A percentile compares a stretch with the other conserved stretches of the same genome.
These are phyloP conservation scores for Globisporangium mamillatum DNA, from an alignment of 352 stramenopile species.

Conservation along the genomic window DNA sequence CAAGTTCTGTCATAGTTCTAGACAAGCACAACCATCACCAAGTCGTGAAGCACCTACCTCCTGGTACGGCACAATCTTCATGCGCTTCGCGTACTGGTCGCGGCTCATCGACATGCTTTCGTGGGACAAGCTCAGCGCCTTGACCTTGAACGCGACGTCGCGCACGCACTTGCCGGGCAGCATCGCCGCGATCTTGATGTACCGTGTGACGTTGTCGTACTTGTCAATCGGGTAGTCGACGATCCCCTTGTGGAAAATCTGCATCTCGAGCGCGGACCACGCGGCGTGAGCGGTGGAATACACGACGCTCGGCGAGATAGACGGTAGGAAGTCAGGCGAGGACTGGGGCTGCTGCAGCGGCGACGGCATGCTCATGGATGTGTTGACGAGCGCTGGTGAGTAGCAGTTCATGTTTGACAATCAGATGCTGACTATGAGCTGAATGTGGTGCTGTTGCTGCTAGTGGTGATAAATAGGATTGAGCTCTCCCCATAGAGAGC, in stretches of 20 bases:
- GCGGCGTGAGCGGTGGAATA: slow-evolving; percentile 58
- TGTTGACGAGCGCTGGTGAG: slow-evolving; percentile 8
- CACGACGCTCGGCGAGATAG: slow-evolving; percentile 53
- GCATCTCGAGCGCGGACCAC: slow-evolving; percentile 64
- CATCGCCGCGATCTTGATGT: slow-evolving; percentile 75
- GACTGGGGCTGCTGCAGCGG: slow-evolving; percentile 1
- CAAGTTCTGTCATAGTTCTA: not conserved
- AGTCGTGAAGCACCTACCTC: slow-evolving; percentile 17
- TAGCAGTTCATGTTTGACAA: slow-evolving; percentile 14
- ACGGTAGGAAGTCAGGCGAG: slow-evolving; percentile 29
- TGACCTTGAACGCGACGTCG: slow-evolving; percentile 73
- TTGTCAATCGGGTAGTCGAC: slow-evolving; percentile 49
- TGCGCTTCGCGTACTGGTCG: slow-evolving; percentile 46
- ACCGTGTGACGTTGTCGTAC: slow-evolving; percentile 80
- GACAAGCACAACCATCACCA: too few relatives aligned
- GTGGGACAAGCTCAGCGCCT: slow-evolving; percentile 25
- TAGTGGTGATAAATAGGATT: not conserved
- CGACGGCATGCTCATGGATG: slow-evolving; percentile 17
- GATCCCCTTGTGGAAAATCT: slow-evolving; percentile 58
- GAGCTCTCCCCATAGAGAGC: not conserved
- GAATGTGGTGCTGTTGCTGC: not conserved
- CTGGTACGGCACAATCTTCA: slow-evolving; percentile 58
- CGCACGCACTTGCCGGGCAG: slow-evolving; percentile 70
- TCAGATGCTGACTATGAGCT: not conserved
- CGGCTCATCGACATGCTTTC: slow-evolving; percentile 20